These are phyloP conservation scores for Infundibulicybe gibba DNA, from an alignment of 768 basidiomycete genomes.

Conservation along the genomic window DNA sequence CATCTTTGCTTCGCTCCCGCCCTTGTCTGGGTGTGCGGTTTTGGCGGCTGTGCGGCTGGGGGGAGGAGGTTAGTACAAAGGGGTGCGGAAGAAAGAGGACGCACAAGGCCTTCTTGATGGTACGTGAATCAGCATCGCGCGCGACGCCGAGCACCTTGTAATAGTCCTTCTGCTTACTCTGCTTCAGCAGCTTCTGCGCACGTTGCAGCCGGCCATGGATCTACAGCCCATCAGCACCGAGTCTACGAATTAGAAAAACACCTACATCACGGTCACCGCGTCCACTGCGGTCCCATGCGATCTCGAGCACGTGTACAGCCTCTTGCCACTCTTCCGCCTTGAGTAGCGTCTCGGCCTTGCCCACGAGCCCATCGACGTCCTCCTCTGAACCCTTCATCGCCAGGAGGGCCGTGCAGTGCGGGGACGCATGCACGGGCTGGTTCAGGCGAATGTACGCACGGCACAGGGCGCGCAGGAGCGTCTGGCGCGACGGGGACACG, in stretches of 20 bases:
- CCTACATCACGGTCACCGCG: constrained; percentile 70
- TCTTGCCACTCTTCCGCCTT: constrained; percentile 85
- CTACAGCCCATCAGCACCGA: constrained; percentile 27
- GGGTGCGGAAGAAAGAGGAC: constrained; percentile 21
- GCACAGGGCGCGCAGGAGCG: constrained; percentile 65
- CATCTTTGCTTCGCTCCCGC: constrained; percentile 93
- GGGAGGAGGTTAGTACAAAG: not conserved
- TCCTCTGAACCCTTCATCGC: constrained; percentile 62
- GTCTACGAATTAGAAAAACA: constrained; percentile 2
- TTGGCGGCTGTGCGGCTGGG: constrained; percentile 76
- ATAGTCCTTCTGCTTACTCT: constrained; percentile 90
- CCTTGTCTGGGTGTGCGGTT: constrained; percentile 91
- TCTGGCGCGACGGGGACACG: constrained; percentile 55
- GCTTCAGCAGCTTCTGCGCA: constrained; percentile 85
- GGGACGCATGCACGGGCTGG: constrained; percentile 47
- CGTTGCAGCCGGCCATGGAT: constrained; percentile 71
- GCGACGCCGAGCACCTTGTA: constrained; percentile 92
- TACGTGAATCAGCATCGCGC: constrained; percentile 82
- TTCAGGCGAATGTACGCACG: constrained; percentile 69
- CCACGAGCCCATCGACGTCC: constrained; percentile 77
- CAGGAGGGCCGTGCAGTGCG: constrained; percentile 72
- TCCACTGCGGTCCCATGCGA: constrained; percentile 83
- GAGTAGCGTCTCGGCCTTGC: constrained; percentile 66
- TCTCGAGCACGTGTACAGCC: constrained; percentile 72
- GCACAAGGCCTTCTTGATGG: constrained; percentile 94